A percentile compares a stretch with the other conserved stretches of the same genome.
Conservation (phyloP, 1,284 basidiomycete genomes). For the Boletus smithii region DNA sequence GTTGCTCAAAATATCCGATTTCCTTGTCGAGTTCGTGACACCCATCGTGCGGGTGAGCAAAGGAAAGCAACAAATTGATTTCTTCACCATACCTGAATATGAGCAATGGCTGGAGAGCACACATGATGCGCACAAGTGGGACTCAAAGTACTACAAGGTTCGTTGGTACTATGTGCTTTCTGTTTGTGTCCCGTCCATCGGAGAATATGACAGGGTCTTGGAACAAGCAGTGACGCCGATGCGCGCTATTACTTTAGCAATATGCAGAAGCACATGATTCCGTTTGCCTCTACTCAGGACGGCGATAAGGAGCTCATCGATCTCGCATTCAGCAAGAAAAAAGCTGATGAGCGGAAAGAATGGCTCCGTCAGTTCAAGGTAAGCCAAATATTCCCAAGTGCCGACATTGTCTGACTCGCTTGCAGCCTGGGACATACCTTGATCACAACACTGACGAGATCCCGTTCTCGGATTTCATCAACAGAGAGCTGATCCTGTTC, state of each 20-base stretch:
- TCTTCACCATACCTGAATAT: conserved; percentile 98
- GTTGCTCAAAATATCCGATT: conserved; percentile 86
- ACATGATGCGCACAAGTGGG: conserved; percentile 82
- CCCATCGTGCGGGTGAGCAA: conserved; percentile 95
- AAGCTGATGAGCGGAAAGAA: conserved; percentile 97
- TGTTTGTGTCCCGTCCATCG: conserved; percentile 1
- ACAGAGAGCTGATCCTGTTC: conserved; percentile 97
- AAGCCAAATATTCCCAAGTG: conserved; percentile 14
- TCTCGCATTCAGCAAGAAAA: conserved; percentile 99
- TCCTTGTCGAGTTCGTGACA: conserved; percentile 98
- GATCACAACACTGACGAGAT: conserved; percentile 89
- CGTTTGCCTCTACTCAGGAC: conserved; percentile 79
- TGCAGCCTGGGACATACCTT: conserved; percentile 89
- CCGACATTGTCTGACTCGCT: conserved; percentile 6
- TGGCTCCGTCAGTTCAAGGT: conserved; percentile 95
- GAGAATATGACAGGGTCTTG: conserved; percentile 74
- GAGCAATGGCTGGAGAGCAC: conserved; percentile 88
- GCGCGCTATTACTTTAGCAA: conserved; percentile 92
- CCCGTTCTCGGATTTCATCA: conserved; percentile 93
- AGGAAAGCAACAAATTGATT: conserved; percentile 79
- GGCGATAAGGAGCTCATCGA: conserved; percentile 92
- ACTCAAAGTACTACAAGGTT: conserved; percentile 95
- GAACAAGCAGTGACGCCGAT: conserved; percentile 86
- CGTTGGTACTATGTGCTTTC: conserved; percentile 15
- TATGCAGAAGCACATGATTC: conserved; percentile 92